Conservation (phyloP, 371 early-diverging fungal species). For the Basidiobolus meristosporus region DNA sequence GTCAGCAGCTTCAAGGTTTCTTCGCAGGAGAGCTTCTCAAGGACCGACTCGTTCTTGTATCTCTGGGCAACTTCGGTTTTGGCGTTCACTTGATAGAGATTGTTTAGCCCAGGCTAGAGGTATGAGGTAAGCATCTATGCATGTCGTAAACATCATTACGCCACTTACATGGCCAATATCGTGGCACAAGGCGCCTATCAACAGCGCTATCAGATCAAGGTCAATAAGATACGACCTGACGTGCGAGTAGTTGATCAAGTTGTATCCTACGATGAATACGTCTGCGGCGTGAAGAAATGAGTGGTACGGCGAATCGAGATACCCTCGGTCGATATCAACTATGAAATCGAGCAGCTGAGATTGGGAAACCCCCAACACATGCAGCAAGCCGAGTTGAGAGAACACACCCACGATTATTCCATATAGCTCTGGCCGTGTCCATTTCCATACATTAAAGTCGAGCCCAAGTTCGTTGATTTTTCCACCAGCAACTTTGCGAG, state of each 20-base stretch:
- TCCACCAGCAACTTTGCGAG: no score
- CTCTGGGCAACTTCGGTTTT: constrained; percentile 44
- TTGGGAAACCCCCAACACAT: neutral
- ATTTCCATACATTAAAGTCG: constrained; percentile 3
- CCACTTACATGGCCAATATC: constrained; percentile 75
- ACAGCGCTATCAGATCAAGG: constrained; percentile 45
- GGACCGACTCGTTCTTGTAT: constrained; percentile 57
- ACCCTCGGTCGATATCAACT: constrained; percentile 61
- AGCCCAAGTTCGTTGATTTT: no score
- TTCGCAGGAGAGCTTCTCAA: constrained; percentile 71
- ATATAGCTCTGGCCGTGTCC: constrained; percentile 6
- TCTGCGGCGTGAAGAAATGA: constrained; percentile 78
- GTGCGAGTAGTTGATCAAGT: constrained; percentile 39
- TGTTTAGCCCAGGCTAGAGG: constrained; percentile 70
- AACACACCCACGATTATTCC: constrained; percentile 8
- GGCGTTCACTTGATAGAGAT: constrained; percentile 70
- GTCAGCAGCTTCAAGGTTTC: constrained; percentile 41
- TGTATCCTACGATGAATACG: constrained; percentile 59
- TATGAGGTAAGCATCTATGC: neutral
- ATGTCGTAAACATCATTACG: neutral
- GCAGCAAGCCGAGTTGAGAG: neutral
- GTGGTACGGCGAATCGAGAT: constrained; percentile 68
- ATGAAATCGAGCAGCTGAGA: constrained; percentile 53
- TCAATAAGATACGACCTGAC: constrained; percentile 36
- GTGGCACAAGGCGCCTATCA: constrained; percentile 76